Evolutionary conservation across 192 early-diverging fungal species (phyloP), one percentile per base, ranked within the genome.

Genomic region (Lobosporangium transversale): DNA sequence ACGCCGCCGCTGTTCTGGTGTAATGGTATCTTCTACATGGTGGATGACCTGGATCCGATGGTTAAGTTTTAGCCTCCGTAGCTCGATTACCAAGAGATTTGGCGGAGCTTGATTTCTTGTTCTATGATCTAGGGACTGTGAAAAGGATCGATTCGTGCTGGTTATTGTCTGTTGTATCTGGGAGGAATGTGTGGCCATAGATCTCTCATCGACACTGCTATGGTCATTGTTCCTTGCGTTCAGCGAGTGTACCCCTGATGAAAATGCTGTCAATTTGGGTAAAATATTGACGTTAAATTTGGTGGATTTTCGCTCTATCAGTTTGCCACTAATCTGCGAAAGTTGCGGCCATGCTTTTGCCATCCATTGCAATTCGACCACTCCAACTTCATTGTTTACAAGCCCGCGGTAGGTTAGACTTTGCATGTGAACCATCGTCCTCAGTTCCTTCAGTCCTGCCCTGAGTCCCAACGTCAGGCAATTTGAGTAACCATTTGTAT

Each of bases 361-460:
- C 54, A 63, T 64, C 70, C 70, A 74, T 5, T 48, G 24, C n/a
- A 74, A 29, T 29, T 74, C 70, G 4, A 63, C 62, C 30, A 74
- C n/a, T 0, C 62, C 70, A 45, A 74, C 54, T 1, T 60, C 62
- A n/a, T 26, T 51, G 15, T 51, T 0, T 5, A 21, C 18, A 8
- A 65, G 23, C 1, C 62, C 62, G 12, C 70, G 70, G 18, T 58
- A 74, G 26, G 54, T 12, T 3, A 74, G 42, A 21, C 24, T 21
- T 4, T 65, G 32, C n/a, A 74, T 48, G 15, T 74, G 53, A 1
- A 21, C 32, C 37, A 74, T 17, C 3, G 62, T 59, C 20, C 62
- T 29, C 40, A 74, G 56, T 11, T 65, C 36, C 24, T 40, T 53
- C 4, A 74, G 43, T 4, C 70, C 70, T 8, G 31, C 17, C 4